Evolutionary conservation across 345 rosid genomes (phyloP), one percentile per base, ranked within the genome.

Genomic region (Angophora floribunda): DNA sequence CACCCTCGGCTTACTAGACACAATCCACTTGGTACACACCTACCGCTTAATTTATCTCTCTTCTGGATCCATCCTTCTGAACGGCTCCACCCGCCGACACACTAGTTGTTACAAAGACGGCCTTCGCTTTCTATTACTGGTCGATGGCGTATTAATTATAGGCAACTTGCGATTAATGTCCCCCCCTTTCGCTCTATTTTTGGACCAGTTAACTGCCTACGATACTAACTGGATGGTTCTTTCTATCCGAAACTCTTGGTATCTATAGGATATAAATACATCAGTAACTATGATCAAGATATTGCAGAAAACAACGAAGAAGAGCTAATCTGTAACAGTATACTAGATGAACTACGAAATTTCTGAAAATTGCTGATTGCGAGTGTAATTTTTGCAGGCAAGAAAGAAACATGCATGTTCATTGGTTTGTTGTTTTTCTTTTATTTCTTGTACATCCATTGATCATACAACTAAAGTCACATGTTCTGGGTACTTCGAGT

Each of bases 21-120:
- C 86, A 85, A 86, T 96, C 28, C 95, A 92, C 17, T 51, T 96
- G 97, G 98, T 96, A 94, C 51, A 36, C 61, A 91, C 86, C 85
- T 87, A 59, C 36, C 45, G 32, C 47, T 50, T 85, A 36, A 82
- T 50, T 55, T 36, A 36, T 28, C 22, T 16, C 30, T 36, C 49
- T 75, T 87, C 4, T 57, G 22, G 17, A n/a, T 63, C 19, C 41
- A 4, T 63, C 75, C 84, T 75, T 21, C 84, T 41, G 28, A 70
- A 8, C 82, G 6, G 82, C 47, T 36, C 82, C 80, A 36, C 80
- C 80, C 26, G 82, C 41, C 10, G 82, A 19, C 26, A 44, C 47
- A 75, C 47, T 10, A 45, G 49, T 41, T 75, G 82, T 41, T 41
- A 41, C 5, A 9, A 75, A 75, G 82, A 75, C 84, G 1, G 84